Base-by-base conservation (phyloP, 768 basidiomycete species). In the Suillus lakei region DNA sequence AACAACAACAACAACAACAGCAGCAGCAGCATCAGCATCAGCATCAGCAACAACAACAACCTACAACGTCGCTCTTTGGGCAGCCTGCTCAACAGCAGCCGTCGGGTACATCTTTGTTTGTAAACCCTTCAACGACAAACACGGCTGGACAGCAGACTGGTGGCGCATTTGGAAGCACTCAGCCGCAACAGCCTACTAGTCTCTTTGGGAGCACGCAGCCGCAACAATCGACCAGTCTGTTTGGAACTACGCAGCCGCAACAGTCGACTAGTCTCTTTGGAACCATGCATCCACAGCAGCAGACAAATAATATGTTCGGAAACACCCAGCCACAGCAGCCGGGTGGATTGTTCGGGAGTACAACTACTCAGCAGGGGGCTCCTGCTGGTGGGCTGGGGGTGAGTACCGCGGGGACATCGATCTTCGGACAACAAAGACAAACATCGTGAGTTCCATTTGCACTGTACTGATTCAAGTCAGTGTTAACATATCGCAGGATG, bases 81-180 rank as follows among this genome's bases (percentile, higher is more conserved):
- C 78, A 80, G 59, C 68, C 74, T 36, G 66, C 67, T 48, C 67
- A 67, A 60, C 75, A 72, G 44, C 75, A 72, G 53, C 69, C 69
- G 0, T 39, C 26, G 26, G 26, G 38, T 39, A 30, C 53, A 34
- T 38, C 48, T 62, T 34, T 62, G 55, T 38, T 54, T n/a, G n/a
- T 15, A 62, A 50, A 61, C n/a, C 30, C 53, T 55, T 18, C 58
- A 64, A 60, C 59, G 38, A 51, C 58, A 6, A 53, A 53, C 32
- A 21, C 51, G 8, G 64, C 72, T 64, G 69, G 72, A 41, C 80
- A 78, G 65, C 71, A 80, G 32, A 65, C 71, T 55, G 71, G 71
- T 21, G 73, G 78, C 18, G 68, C 83, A 61, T 85, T 86, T 74
- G 83, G 82, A 21, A 65, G 65, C 38, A 69, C 73, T 53, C 72